Evolutionary conservation across 768 basidiomycete genomes (phyloP), one percentile per base, ranked within the genome.

Genomic region (Termitomyces sp.): DNA sequence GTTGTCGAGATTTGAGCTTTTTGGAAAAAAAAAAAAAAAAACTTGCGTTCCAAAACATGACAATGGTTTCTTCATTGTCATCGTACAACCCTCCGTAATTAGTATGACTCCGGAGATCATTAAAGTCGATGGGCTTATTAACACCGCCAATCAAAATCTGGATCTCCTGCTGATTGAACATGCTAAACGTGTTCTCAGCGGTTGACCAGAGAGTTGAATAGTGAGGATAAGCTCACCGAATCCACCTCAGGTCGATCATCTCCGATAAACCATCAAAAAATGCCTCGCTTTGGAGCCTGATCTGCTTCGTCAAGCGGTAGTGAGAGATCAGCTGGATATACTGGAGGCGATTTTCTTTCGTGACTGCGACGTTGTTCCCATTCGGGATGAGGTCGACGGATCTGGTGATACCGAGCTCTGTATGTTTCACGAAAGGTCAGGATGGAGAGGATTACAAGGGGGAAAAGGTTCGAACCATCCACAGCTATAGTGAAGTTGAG

Each of bases 81-180:
- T 88, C 79, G 66, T 88, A 93, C 20, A 88, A 67, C 5, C 95
- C 93, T 1, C 93, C 93, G 61, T 96, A 94, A 53, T 86, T 82
- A 0, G 92, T 92, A 66, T 98, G 78, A 9, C 70, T 66, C 58
- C 86, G 77, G 59, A 98, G 72, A 71, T 99, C 95, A 16, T 88
- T 85, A 8, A 98, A 63, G 68, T 95, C 90, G 50, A 96, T 87
- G 0, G 89, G 88, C 0, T 91, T 78, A 60, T 95, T 89, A 35
- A 91, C 89, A 7, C 93, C 94, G 0, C 95, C 95, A 6, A 99
- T 79, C 1, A 98, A 77, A 50, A 96, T 88, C 69, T 95, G 94
- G 4, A 98, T 78, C 71, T 98, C 97, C 69, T 93, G 90, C 64
- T 96, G 95, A 71, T 98, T 96, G 75, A 98, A 99, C 92, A 98